Evolutionary conservation across 1,284 basidiomycete genomes (phyloP).

Genomic region (Malassezia slooffiae): DNA sequence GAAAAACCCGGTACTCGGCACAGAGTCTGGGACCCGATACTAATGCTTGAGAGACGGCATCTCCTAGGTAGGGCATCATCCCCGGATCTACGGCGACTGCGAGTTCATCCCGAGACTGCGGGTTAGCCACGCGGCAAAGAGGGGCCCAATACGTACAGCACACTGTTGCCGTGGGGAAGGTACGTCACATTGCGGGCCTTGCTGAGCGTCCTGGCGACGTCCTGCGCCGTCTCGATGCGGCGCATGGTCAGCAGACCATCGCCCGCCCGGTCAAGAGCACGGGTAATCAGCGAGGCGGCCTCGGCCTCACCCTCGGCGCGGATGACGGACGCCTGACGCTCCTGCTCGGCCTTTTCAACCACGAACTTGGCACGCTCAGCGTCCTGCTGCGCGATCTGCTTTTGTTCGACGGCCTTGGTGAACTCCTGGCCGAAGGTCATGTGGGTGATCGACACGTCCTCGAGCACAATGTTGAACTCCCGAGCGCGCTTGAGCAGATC

Average conservation of each 20-base stretch:
- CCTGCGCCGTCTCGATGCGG: conserved; percentile 95
- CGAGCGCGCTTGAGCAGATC: conserved; percentile 84
- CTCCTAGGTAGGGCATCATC: neutral
- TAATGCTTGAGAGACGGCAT: too few relatives aligned
- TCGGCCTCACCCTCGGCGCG: conserved; percentile 97
- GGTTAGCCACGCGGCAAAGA: too few relatives aligned
- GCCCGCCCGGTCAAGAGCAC: conserved; percentile 83
- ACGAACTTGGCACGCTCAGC: conserved; percentile 91
- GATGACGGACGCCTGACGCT: conserved; percentile 93
- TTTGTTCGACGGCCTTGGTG: conserved; percentile 82
- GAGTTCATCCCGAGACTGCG: conserved; percentile 10
- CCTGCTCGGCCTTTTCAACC: conserved; percentile 92
- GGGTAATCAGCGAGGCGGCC: conserved; percentile 70
- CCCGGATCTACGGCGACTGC: neutral
- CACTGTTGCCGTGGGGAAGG: conserved; percentile 47
- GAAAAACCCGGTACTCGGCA: neutral
- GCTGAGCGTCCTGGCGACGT: conserved; percentile 58
- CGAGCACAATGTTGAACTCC: conserved; percentile 90
- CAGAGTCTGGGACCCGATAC: neutral
- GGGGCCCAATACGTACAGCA: conserved; percentile 29
- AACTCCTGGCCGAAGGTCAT: conserved; percentile 55
- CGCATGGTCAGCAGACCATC: conserved; percentile 90
- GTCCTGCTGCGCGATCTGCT: conserved; percentile 93
- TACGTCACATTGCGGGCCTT: conserved; percentile 49
- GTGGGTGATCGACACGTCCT: conserved; percentile 84